Percentiles rank a stretch among this genome's conserved stretches.
Conservation (phyloP, 169 alveolate species). For the Plasmodium coatneyi region DNA sequence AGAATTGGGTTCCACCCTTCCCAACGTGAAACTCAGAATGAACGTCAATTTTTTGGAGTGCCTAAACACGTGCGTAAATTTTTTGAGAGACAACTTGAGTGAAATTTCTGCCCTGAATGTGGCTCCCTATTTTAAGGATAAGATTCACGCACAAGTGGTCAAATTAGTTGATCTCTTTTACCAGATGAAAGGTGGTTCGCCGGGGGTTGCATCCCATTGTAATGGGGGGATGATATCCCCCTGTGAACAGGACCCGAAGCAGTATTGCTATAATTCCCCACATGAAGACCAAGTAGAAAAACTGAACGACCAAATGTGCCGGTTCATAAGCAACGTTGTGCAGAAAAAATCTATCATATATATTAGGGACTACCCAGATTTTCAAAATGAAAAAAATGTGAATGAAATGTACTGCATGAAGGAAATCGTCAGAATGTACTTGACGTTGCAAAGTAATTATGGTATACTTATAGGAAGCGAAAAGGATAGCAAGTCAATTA, state of each 20-base stretch:
- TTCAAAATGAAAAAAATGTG: slow-evolving; percentile 43
- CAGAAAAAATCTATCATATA: slow-evolving; percentile 38
- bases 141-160: neutral
- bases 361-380: slow-evolving; percentile 64
- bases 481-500: neutral
- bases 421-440: slow-evolving; percentile 23
- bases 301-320: slow-evolving; percentile 23
- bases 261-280: neutral
- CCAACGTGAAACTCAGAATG: slow-evolving; percentile 21
- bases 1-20: neutral
- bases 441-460: neutral
- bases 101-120: slow-evolving; percentile 16
- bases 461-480: neutral
- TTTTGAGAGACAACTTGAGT: neutral
- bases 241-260: neutral
- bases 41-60: slow-evolving; percentile 28
- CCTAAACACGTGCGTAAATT: neutral
- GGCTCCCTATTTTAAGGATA: slow-evolving; percentile 36
- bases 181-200: neutral
- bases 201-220: neutral
- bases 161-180: slow-evolving; percentile 3
- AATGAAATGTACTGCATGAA: slow-evolving; percentile 28
- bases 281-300: neutral
- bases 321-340: slow-evolving; percentile 3
- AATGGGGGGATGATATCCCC: neutral